phyloP scores from a whole-genome alignment of 306 rosid species.

The Adenanthera pavonina region DNA sequence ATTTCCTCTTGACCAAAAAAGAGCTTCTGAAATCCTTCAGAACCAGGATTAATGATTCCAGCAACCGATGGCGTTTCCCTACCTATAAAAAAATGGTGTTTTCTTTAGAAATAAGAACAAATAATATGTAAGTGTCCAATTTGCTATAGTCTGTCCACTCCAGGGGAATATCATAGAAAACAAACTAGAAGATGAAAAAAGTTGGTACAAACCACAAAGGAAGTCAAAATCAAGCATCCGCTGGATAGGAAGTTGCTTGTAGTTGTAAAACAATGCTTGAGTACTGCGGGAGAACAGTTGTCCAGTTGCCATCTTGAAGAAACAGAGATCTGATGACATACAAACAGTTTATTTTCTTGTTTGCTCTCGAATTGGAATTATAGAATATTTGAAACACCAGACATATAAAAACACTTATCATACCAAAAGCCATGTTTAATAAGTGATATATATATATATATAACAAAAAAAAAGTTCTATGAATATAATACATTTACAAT shows the following conservation, averaged over 20 bases:
- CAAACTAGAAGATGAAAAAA: slow-evolving; percentile 16
- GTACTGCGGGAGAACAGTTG: slow-evolving; percentile 92
- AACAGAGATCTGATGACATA: slow-evolving; percentile 53
- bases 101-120: slow-evolving; percentile 27
- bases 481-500: neutral
- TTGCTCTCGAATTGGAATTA: slow-evolving; percentile 24
- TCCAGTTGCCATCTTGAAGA: slow-evolving; percentile 81
- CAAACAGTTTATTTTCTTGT: slow-evolving; percentile 29
- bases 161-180: slow-evolving; percentile 15
- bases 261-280: slow-evolving; percentile 94
- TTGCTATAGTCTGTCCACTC: neutral
- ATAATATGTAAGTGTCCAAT: neutral
- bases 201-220: slow-evolving; percentile 78
- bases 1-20: slow-evolving; percentile 99
- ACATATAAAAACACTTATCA: neutral
- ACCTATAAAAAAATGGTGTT: slow-evolving; percentile 54
- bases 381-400: neutral
- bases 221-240: slow-evolving; percentile 99
- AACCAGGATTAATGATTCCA: slow-evolving; percentile 94
- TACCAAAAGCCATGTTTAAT: slow-evolving; percentile 21
- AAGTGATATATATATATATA: neutral
- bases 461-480: neutral
- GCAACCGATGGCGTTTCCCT: slow-evolving; percentile 99
- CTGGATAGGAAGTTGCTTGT: slow-evolving; percentile 98
- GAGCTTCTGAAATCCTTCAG: slow-evolving; percentile 98